These are phyloP conservation scores for Venturia oleaginea DNA, from an alignment of 2,329 filamentous ascomycete genomes.

Conservation along the genomic window DNA sequence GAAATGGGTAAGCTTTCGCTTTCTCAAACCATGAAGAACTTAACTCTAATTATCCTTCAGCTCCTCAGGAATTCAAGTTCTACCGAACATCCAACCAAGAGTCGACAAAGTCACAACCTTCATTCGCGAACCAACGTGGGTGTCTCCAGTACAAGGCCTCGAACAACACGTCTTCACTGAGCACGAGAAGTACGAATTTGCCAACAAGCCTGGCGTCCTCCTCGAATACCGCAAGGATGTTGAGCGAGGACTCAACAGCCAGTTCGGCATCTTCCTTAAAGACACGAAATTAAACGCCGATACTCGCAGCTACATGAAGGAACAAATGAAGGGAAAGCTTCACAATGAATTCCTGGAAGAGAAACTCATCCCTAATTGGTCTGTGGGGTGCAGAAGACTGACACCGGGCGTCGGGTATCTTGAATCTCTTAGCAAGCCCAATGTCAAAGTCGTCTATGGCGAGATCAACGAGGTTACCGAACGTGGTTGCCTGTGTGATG, in stretches of 20 bases:
- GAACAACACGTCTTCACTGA: constrained; percentile 35
- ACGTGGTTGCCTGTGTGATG: constrained; percentile 22
- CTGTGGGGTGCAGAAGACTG: constrained; percentile 33
- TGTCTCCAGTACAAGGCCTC: constrained; percentile 36
- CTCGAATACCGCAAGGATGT: constrained; percentile 36
- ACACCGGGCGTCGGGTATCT: constrained; percentile 37
- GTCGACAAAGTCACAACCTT: constrained; percentile 40
- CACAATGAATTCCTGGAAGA: constrained; percentile 21
- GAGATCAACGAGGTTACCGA: constrained; percentile 27
- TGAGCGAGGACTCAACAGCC: constrained; percentile 38
- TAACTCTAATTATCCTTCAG: constrained; percentile 26
- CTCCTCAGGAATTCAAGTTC: constrained; percentile 46
- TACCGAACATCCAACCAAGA: constrained; percentile 37
- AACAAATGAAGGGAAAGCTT: constrained; percentile 30
- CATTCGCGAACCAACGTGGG: constrained; percentile 43
- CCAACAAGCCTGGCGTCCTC: constrained; percentile 30
- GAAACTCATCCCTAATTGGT: constrained; percentile 20
- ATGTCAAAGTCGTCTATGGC: constrained; percentile 33
- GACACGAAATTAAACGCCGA: constrained; percentile 31
- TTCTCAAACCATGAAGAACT: constrained; percentile 18
- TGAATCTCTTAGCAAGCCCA: constrained; percentile 32
- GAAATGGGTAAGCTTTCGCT: constrained; percentile 33
- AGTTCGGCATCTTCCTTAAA: constrained; percentile 40
- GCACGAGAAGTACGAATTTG: constrained; percentile 35
- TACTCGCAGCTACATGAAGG: constrained; percentile 32